phyloP scores from a whole-genome alignment of 2,329 filamentous ascomycete genomes.

The Capronia coronata region DNA sequence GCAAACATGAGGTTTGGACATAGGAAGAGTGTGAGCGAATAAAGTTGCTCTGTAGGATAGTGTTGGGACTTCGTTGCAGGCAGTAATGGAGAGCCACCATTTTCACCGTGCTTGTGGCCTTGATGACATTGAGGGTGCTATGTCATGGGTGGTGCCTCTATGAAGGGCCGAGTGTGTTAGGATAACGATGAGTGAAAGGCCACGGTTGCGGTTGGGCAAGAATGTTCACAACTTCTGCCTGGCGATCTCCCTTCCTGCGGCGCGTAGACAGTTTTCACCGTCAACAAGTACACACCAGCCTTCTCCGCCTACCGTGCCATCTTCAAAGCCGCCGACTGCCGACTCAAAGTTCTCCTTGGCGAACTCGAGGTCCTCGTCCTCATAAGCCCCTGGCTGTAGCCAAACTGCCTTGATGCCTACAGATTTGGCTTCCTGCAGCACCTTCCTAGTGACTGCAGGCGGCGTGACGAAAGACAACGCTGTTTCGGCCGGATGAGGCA shows the following conservation, averaged over 20 bases:
- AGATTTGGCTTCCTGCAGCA: conserved; percentile 70
- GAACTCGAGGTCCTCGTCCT: conserved; percentile 65
- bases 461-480: conserved; percentile 83
- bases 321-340: conserved; percentile 62
- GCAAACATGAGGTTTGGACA: conserved; percentile 19
- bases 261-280: conserved; percentile 55
- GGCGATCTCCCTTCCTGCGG: conserved; percentile 51
- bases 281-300: conserved; percentile 88
- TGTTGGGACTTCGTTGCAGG: too few relatives aligned
- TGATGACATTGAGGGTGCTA: too few relatives aligned
- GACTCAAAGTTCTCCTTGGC: conserved; percentile 63
- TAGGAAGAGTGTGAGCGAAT: conserved; percentile 13
- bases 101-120: too few relatives aligned
- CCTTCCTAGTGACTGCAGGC: conserved; percentile 64
- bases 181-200: too few relatives aligned
- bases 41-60: background rate
- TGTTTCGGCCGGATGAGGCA: conserved; percentile 62
- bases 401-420: conserved; percentile 70
- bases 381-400: conserved; percentile 85
- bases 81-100: too few relatives aligned
- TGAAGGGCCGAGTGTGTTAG: too few relatives aligned
- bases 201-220: too few relatives aligned
- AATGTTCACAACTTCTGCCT: conserved; percentile 37
- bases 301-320: conserved; percentile 49
- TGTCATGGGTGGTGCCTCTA: too few relatives aligned